Base-by-base conservation (phyloP, 495 filamentous ascomycete genomes). In the Hypomontagnella submonticulosa region DNA sequence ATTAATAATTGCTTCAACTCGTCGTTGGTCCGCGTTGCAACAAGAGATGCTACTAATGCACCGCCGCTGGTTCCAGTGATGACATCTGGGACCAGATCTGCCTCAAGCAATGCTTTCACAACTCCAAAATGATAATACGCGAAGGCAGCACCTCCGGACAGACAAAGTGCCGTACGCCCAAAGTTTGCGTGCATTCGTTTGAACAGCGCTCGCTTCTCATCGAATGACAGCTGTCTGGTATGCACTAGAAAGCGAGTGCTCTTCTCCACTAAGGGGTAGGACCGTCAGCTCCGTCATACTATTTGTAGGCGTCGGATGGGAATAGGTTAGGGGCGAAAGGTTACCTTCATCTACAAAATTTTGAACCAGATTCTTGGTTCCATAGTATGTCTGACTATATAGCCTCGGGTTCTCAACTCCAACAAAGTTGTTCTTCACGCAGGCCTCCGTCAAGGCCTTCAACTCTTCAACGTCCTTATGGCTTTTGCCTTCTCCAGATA, bases 71-170 rank as follows among this genome's bases (percentile, higher is more conserved):
- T 99, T 9, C 95, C 95, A 1, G 95, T 97, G 53, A 99, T 96
- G 69, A 98, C 93, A 59, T 94, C 89, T 0, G 96, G 96, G 5
- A 98, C 76, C 1, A 96, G 82, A 54, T 88, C 84, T 47, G 92
- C 92, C 71, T 97, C 95, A 0, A 98, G 83, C 18, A 98, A 83
- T 18, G 94, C 94, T 72, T 92, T 94, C 37, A 93, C 87, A 4
- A 98, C 90, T 1, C 95, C 95, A 55, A 98, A 95, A 71, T 99
- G 95, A 71, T 97, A 97, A 71, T 96, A 99, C 18, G 95, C 92
- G 79, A 98, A 97, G 2, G 90, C 90, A 5, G 94, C 95, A n/a
- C 95, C 95, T 0, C 95, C 95, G 7, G 91, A 96, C 4, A 98
- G 80, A 74, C 94, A 98, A 9, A 99, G 80, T 0, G 95, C 95